These are phyloP conservation scores for Hygrophorus pudorinus DNA, from an alignment of 768 basidiomycete species.

Conservation along the genomic window DNA sequence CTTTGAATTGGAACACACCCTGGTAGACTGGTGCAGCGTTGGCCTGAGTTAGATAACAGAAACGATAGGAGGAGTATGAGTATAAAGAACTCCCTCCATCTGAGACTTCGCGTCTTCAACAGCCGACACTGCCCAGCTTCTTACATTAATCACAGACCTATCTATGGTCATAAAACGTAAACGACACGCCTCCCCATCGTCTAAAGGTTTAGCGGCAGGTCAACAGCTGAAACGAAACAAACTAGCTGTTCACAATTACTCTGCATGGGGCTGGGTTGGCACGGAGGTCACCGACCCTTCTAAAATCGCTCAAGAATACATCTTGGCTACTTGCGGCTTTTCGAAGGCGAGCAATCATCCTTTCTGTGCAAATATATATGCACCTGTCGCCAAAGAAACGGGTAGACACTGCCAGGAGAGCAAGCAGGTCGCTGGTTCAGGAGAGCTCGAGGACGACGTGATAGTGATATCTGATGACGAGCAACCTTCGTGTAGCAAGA, in stretches of 20 bases:
- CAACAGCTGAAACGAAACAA: constrained; percentile 52
- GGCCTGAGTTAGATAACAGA: too few species aligned
- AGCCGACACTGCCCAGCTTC: constrained; percentile 5
- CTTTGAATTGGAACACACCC: too few species aligned
- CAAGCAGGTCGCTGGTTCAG: constrained; percentile 13
- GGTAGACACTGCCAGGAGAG: not conserved
- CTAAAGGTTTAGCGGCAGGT: constrained; percentile 49
- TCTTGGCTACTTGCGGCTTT: constrained; percentile 59
- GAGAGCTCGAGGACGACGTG: constrained; percentile 49
- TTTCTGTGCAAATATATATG: constrained; percentile 52
- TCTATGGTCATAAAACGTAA: constrained; percentile 53
- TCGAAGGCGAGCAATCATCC: constrained; percentile 37
- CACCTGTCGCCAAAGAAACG: constrained; percentile 9
- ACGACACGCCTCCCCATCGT: constrained; percentile 33
- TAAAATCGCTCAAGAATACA: constrained; percentile 60
- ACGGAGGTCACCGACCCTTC: constrained; percentile 46
- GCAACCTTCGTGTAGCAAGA: constrained; percentile 42
- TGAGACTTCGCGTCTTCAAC: too few species aligned
- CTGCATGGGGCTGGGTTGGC: constrained; percentile 78
- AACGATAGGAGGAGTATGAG: too few species aligned
- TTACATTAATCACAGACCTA: not conserved
- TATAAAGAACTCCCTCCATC: too few species aligned
- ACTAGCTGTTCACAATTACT: constrained; percentile 32
- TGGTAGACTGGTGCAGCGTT: too few species aligned
- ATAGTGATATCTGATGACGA: constrained; percentile 69